Evolutionary conservation across 2,329 filamentous ascomycete genomes (phyloP), one percentile per base, ranked within the genome.

Genomic region (Fusarium scirpi): DNA sequence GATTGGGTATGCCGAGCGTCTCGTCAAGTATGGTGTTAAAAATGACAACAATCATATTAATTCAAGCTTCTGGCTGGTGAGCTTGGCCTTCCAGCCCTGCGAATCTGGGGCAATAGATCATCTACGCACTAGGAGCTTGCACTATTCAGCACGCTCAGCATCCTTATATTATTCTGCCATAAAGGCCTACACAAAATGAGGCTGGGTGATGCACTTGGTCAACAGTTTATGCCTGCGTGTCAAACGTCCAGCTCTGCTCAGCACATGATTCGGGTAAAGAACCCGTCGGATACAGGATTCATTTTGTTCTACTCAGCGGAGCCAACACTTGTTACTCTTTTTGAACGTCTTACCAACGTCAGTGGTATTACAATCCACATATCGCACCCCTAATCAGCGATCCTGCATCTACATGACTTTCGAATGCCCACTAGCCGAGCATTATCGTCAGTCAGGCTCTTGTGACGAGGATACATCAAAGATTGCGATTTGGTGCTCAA

Each of bases 361-460:
- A 43, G 18, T 25, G 44, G 45, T 27, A 38, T 47, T 32, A 24
- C 44, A 56, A 18, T 22, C 41, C 38, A 56, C 38, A 34, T 30
- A 62, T 62, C 58, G 40, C 53, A 58, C 55, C 27, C 62, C 56
- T 58, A 43, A 43, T 57, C 41, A 47, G 27, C 59, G 59, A 68
- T 60, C 53, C 44, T 58, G 46, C 55, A 47, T 45, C 59, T 45
- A 15, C 30, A 65, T 22, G 43, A 25, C 57, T 45, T 52, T 29
- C 40, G 34, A 58, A 38, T 38, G 40, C 32, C 46, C 41, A 25
- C 32, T 38, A 32, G 41, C 49, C 47, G 30, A 24, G 32, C n/a
- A 32, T 61, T 43, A 58, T 55, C 34, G 53, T 29, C 29, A 62
- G 51, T 54, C 44, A n/a, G 57, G 47, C 47, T 64, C 13, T 41